Evolutionary conservation across 225 moss, liverwort and hornwort species (phyloP).

Genomic region (Bryum argenteum): DNA sequence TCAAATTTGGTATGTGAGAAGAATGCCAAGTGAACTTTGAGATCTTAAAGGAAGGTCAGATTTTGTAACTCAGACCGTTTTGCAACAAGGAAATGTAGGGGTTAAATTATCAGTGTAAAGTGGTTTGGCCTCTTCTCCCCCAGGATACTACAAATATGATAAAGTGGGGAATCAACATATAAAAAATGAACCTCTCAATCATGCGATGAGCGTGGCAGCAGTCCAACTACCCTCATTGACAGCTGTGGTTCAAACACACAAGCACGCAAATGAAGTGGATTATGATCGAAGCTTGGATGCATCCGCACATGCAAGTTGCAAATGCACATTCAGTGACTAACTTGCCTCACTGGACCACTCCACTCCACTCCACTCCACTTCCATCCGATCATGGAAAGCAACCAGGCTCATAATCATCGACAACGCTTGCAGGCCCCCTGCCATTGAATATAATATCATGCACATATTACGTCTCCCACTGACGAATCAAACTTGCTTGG

Average conservation of each 20-base stretch:
- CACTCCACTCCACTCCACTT: too few species aligned
- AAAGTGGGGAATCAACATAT: not conserved
- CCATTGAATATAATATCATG: not conserved
- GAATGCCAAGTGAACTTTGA: too few species aligned
- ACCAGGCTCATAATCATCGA: not conserved
- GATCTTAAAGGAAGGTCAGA: too few species aligned
- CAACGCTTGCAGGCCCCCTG: not conserved
- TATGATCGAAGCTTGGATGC: too few species aligned
- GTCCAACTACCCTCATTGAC: not conserved
- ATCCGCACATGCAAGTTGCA: too few species aligned
- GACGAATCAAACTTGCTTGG: too few species aligned
- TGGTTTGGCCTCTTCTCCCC: too few species aligned
- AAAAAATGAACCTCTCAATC: not conserved
- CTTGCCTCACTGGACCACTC: constrained; percentile 22
- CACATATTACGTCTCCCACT: too few species aligned
- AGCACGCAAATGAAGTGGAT: not conserved
- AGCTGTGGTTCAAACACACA: not conserved
- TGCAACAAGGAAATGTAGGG: too few species aligned
- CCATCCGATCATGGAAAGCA: not conserved
- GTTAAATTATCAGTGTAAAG: too few species aligned
- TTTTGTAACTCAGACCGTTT: too few species aligned
- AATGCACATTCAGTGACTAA: not conserved
- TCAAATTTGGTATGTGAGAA: too few species aligned
- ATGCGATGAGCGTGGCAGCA: not conserved
- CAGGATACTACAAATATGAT: not conserved